Evolutionary conservation across 345 rosid genomes (phyloP).

Genomic region (Salix suchowensis): DNA sequence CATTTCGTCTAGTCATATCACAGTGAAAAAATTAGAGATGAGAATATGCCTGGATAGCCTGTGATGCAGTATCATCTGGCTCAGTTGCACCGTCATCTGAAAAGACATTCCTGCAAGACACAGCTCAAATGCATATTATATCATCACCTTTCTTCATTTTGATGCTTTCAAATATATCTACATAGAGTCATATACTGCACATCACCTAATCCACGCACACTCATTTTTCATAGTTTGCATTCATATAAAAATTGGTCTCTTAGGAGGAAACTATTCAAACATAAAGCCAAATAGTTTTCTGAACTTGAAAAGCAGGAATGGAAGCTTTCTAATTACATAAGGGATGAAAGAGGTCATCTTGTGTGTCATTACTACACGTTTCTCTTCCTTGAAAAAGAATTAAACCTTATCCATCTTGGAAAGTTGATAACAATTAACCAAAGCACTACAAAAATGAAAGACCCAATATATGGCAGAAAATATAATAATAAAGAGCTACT

Average conservation of each 20-base stretch:
- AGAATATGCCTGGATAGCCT: conserved; percentile 64
- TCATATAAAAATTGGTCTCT: background rate
- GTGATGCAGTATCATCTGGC: conserved; percentile 53
- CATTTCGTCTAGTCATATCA: background rate
- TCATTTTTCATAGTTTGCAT: background rate
- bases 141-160: too few relatives aligned
- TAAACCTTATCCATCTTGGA: background rate
- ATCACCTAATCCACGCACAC: background rate
- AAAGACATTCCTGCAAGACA: conserved; percentile 71
- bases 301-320: background rate
- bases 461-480: too few relatives aligned
- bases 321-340: background rate
- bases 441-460: too few relatives aligned
- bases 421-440: background rate
- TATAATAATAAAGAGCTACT: too few relatives aligned
- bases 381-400: background rate
- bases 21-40: conserved; percentile 14
- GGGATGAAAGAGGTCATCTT: background rate
- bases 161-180: too few relatives aligned
- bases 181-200: background rate
- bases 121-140: background rate
- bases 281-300: background rate
- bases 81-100: conserved; percentile 72
- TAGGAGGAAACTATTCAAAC: background rate
- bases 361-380: background rate